Evolutionary conservation across 2,329 filamentous ascomycete species (phyloP).

Genomic region (Penicillium olsonii): DNA sequence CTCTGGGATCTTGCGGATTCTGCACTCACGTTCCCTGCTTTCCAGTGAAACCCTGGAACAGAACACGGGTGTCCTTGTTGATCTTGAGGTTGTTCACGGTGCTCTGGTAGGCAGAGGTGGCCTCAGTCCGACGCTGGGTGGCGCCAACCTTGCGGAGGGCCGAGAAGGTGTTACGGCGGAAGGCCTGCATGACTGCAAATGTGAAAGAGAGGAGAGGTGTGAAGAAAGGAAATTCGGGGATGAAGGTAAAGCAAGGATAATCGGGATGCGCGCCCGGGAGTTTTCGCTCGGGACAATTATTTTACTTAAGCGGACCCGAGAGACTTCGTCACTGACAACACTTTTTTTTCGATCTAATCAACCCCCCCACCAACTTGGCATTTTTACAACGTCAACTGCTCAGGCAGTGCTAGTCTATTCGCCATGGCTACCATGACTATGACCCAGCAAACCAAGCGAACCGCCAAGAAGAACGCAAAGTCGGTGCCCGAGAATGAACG

Average conservation of each 20-base stretch:
- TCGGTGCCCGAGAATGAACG: constrained; percentile 91
- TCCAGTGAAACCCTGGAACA: constrained; percentile 97
- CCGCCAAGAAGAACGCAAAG: constrained; percentile 68
- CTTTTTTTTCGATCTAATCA: constrained; percentile 28
- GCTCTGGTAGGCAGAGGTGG: constrained; percentile 67
- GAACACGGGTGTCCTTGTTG: constrained; percentile 87
- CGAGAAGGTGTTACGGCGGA: constrained; percentile 72
- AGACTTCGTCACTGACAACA: constrained; percentile 28
- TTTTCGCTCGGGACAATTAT: constrained; percentile 39
- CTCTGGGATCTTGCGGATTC: not conserved
- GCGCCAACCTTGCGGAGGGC: constrained; percentile 65
- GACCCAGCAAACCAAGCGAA: constrained; percentile 57
- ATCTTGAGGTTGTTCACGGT: constrained; percentile 88
- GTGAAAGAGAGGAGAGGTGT: constrained; percentile 17
- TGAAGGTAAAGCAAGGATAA: constrained; percentile 21
- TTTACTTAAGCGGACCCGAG: constrained; percentile 40
- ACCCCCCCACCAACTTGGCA: constrained; percentile 1
- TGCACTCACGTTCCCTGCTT: constrained; percentile 88
- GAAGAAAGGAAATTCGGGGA: constrained; percentile 23
- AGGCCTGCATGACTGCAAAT: constrained; percentile 70
- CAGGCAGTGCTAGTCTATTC: constrained; percentile 18
- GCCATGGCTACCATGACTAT: constrained; percentile 65
- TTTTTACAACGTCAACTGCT: not conserved
- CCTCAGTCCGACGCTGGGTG: constrained; percentile 68
- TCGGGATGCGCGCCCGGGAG: constrained; percentile 33